Conservation (phyloP, 495 filamentous ascomycete genomes). For the Penicillium paradoxum region DNA sequence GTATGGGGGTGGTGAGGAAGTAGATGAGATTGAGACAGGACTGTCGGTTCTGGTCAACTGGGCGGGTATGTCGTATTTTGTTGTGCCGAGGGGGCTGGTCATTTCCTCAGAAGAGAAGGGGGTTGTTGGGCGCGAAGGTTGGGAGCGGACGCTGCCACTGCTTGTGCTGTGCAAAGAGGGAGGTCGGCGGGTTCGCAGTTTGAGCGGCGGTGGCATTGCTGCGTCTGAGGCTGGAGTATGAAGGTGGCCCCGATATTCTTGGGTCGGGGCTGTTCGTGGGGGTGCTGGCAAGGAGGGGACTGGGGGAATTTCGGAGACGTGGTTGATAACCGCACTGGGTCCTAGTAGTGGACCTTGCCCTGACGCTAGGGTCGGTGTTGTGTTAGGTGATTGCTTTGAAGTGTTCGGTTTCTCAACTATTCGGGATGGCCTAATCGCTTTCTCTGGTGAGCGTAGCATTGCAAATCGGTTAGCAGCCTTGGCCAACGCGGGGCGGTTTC, state of each 20-base stretch:
- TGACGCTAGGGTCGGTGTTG: not conserved
- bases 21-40: slow-evolving; percentile 21
- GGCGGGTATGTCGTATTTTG: slow-evolving; percentile 16
- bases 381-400: not conserved
- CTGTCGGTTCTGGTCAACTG: slow-evolving; percentile 17
- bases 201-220: slow-evolving; percentile 8
- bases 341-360: not conserved
- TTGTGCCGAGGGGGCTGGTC: slow-evolving; percentile 18
- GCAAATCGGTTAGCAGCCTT: slow-evolving; percentile 13
- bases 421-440: not conserved
- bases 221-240: slow-evolving; percentile 25
- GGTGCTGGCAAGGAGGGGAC: slow-evolving; percentile 20
- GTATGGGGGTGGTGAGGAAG: slow-evolving; percentile 11
- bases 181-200: slow-evolving; percentile 12
- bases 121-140: slow-evolving; percentile 16
- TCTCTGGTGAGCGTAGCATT: slow-evolving; percentile 4
- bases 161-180: slow-evolving; percentile 29
- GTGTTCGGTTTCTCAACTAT: slow-evolving; percentile 4
- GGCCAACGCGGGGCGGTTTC: slow-evolving; percentile 12
- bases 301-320: slow-evolving; percentile 26
- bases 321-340: slow-evolving; percentile 18
- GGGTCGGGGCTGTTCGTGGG: slow-evolving; percentile 7
- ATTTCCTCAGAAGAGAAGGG: slow-evolving; percentile 16
- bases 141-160: slow-evolving; percentile 4
- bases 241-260: slow-evolving; percentile 19